Percentiles rank a stretch among this genome's conserved stretches.
phyloP scores from a whole-genome alignment of 345 rosid species.

The Bretschneidera sinensis region DNA sequence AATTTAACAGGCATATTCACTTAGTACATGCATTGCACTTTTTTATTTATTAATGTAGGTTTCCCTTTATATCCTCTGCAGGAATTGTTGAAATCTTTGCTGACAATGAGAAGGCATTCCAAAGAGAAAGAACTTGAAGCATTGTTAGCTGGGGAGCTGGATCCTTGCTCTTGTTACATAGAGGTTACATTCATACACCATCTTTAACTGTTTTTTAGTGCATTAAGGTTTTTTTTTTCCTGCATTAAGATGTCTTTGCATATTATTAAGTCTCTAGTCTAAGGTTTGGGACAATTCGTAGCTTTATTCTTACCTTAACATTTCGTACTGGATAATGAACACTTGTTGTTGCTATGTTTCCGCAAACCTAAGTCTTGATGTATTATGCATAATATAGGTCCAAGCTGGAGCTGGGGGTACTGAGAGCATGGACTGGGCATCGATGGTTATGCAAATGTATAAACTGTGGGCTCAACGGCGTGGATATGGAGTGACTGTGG shows the following conservation, averaged over 20 bases:
- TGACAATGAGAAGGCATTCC: slow-evolving; percentile 70
- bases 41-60: too few relatives aligned
- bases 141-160: slow-evolving; percentile 77
- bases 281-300: neutral
- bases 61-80: slow-evolving; percentile 17
- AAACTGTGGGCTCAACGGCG: slow-evolving; percentile 71
- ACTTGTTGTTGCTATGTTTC: neutral
- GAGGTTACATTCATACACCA: slow-evolving; percentile 43
- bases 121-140: slow-evolving; percentile 92
- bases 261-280: neutral
- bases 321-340: slow-evolving; percentile 1
- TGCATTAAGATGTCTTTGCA: neutral
- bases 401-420: slow-evolving; percentile 99
- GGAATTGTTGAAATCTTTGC: slow-evolving; percentile 68
- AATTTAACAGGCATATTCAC: neutral
- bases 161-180: slow-evolving; percentile 70
- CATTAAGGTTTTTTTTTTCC: slow-evolving; percentile 12
- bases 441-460: slow-evolving; percentile 95
- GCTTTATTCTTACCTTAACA: neutral
- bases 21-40: neutral
- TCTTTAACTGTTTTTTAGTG: slow-evolving; percentile 5
- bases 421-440: slow-evolving; percentile 98
- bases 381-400: slow-evolving; percentile 42
- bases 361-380: slow-evolving; percentile 8
- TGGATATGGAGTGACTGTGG: slow-evolving; percentile 54